Percentiles rank a stretch among this genome's conserved stretches.
Conservation (phyloP, 1,139 yeast species). For the Suhomyces choctaworum region DNA sequence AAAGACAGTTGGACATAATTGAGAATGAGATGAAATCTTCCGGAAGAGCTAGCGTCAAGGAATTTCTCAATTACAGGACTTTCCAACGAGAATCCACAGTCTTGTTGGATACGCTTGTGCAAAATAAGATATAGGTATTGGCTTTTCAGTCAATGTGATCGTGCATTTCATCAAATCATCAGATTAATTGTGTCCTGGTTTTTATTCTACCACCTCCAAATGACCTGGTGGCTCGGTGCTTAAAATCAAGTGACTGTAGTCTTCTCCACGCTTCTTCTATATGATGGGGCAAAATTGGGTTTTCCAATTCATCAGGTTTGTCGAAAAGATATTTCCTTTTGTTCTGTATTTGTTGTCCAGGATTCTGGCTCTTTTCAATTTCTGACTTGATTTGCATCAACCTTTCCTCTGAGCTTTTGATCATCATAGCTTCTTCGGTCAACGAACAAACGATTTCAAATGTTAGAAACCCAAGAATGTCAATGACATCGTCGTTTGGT, state of each 20-base stretch:
- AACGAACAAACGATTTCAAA: constrained; percentile 95
- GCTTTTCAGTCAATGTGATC: neutral
- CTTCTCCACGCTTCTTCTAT: constrained; percentile 91
- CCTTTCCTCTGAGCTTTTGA: constrained; percentile 68
- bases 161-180: constrained; percentile 5
- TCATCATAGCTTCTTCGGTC: constrained; percentile 86
- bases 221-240: constrained; percentile 66
- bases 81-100: constrained; percentile 27
- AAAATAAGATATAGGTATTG: constrained; percentile 1
- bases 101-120: constrained; percentile 10
- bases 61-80: constrained; percentile 37
- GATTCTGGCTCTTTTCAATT: constrained; percentile 28
- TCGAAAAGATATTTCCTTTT: constrained; percentile 72
- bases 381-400: constrained; percentile 35
- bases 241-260: constrained; percentile 62
- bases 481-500: constrained; percentile 95
- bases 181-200: constrained; percentile 44
- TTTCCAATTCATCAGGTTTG: constrained; percentile 84
- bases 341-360: constrained; percentile 19
- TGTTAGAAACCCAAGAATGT: constrained; percentile 89
- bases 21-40: constrained; percentile 22
- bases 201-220: constrained; percentile 71
- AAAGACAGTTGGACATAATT: constrained; percentile 26
- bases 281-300: constrained; percentile 81
- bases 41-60: constrained; percentile 28